Evolutionary conservation across 75 land plant genomes (phyloP), one percentile per base, ranked within the genome.

Genomic region (Cryptomeria japonica): DNA sequence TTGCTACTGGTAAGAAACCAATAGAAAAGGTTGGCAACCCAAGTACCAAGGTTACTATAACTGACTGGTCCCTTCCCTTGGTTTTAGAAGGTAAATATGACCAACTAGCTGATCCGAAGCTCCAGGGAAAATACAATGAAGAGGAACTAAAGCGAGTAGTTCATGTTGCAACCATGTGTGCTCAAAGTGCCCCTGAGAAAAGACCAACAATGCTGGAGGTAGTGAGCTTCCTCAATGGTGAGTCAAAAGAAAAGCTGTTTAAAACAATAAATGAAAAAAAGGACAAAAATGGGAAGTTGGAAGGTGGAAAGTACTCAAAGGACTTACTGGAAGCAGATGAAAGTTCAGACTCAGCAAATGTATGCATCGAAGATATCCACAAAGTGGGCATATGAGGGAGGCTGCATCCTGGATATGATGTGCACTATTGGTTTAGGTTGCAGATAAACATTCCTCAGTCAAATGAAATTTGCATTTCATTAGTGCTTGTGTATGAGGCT

Each of bases 201-300:
- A 90, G 98, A 76, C 98, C 97, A 0, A 93, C 87, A 2, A 97
- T 97, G 97, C 85, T 53, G 53, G 94, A 97, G 83, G 97, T 94
- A 34, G 96, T 95, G 83, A 93, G 89, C 18, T 89, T 93, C 87
- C 92, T 96, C 28, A 93, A 91, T 80, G 90, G 90, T 12, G 94
- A 92, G 31, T 51, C 90, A 12, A 94, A 92, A 85, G 95, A 90
- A 80, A 90, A 87, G 87, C 28, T 91, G 38, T 85, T 37, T 41
- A 56, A 51, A 53, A 85, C 32, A 25, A 55, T 85, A 85, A 85
- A 85, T 85, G 56, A 25, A 34, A 85, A 53, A 75, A 75, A 75
- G 2, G 77, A 82, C 31, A 82, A 82, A 82, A 82, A 82, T 82
- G 51, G 47, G 5, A 82, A 28, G 5, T 46, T 82, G 84, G 84